Evolutionary conservation across 2,329 filamentous ascomycete genomes (phyloP).

Genomic region (Claviceps quebecensis): DNA sequence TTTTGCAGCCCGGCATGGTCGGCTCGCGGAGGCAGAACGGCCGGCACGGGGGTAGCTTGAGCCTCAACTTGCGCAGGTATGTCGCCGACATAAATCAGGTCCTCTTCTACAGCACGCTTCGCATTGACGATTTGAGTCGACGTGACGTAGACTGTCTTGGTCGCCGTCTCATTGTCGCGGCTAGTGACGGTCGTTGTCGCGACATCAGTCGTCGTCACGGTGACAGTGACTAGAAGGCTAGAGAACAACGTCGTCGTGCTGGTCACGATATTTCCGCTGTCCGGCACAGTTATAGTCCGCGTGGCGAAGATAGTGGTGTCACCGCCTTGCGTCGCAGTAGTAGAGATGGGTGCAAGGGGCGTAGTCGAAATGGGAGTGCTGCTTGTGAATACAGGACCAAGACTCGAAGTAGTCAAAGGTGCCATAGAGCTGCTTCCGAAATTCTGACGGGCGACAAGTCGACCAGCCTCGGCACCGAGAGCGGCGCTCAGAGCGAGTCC

Average conservation of each 20-base stretch:
- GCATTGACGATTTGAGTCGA: conserved; percentile 19
- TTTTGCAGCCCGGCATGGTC: conserved; percentile 13
- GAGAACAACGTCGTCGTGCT: conserved; percentile 15
- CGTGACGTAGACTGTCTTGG: conserved; percentile 21
- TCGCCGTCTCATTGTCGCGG: conserved; percentile 21
- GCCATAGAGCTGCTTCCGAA: not conserved
- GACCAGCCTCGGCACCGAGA: conserved; percentile 9
- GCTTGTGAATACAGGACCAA: not conserved
- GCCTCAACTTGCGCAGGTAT: conserved; percentile 8
- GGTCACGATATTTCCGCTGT: conserved; percentile 15
- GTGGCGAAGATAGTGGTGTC: conserved; percentile 19
- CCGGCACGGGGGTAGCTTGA: conserved; percentile 8
- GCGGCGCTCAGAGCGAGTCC: conserved; percentile 12
- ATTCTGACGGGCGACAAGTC: conserved; percentile 3
- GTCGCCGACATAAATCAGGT: not conserved
- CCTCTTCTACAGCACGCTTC: conserved; percentile 16
- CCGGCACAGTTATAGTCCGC: conserved; percentile 16
- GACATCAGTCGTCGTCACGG: conserved; percentile 22
- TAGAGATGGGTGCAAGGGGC: not conserved
- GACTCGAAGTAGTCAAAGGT: not conserved
- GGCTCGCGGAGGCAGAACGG: conserved; percentile 7
- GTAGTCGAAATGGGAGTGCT: conserved; percentile 8
- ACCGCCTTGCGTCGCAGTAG: not conserved
- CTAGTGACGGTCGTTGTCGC: conserved; percentile 23
- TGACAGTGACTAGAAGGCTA: conserved; percentile 17